phyloP scores from a whole-genome alignment of 805 yeast genomes.

The Henningerozyma blattae region DNA sequence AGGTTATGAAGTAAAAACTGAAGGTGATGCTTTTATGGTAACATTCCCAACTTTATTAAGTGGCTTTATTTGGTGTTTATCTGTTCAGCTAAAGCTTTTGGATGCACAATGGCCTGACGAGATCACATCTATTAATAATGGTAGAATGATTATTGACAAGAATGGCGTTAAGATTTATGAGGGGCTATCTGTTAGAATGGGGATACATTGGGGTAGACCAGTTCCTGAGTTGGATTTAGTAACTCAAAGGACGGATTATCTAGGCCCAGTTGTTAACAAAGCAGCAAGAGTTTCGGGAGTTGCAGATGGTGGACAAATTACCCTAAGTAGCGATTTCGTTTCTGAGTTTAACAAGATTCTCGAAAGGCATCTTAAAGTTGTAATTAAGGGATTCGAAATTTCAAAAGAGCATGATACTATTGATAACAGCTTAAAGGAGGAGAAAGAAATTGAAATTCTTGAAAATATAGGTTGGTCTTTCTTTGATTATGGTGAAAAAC shows the following conservation, averaged over 20 bases:
- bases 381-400: slow-evolving; percentile 12
- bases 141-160: slow-evolving; percentile 63
- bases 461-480: slow-evolving; percentile 59
- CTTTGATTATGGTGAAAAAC: slow-evolving; percentile 69
- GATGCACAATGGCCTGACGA: slow-evolving; percentile 94
- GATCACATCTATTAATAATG: slow-evolving; percentile 72
- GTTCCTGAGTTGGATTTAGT: slow-evolving; percentile 92
- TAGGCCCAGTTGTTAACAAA: slow-evolving; percentile 97
- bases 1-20: slow-evolving; percentile 97
- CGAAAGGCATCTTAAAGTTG: slow-evolving; percentile 21
- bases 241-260: slow-evolving; percentile 95
- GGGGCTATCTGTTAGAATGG: slow-evolving; percentile 95
- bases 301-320: slow-evolving; percentile 96
- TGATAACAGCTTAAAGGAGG: slow-evolving; percentile 35
- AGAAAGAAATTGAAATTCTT: slow-evolving; percentile 50
- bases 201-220: slow-evolving; percentile 96
- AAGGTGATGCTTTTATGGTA: slow-evolving; percentile 98
- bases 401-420: slow-evolving; percentile 19
- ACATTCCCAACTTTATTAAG: slow-evolving; percentile 87
- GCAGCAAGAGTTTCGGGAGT: slow-evolving; percentile 88
- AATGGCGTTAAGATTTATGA: slow-evolving; percentile 51
- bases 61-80: slow-evolving; percentile 89
- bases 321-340: slow-evolving; percentile 72
- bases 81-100: slow-evolving; percentile 74
- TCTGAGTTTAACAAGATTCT: slow-evolving; percentile 54